Base-by-base conservation (phyloP, 805 yeast genomes). In the Torulaspora quercuum region DNA sequence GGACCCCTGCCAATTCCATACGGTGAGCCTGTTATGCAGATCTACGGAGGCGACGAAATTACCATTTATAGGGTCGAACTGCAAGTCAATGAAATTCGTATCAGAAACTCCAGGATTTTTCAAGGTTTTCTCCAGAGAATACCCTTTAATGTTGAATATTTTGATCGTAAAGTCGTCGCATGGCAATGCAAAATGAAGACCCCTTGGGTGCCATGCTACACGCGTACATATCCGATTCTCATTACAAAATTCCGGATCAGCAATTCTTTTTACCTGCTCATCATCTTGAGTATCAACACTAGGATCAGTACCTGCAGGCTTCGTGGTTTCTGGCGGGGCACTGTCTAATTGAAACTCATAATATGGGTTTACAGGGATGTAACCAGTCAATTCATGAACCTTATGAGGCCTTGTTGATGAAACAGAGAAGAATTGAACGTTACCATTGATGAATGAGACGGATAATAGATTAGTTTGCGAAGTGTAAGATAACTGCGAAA, bases 121-220 rank as follows among this genome's bases (percentile, higher is more conserved):
- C n/a, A 65, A 37, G 1, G 55, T 47, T 17, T 49, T 52, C 14
- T 39, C 13, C 9, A 53, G 33, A 9, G 56, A 48, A 24, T 57
- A 57, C 24, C 55, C 57, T 11, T 50, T 46, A 10, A 58, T 41
- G 7, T 54, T 45, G 32, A 63, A 76, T 0, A 75, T 65, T 34
- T 68, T 68, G 31, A 81, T 67, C 2, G 68, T 61, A 29, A 67
- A 63, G 13, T 69, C 63, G 23, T 67, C 63, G 5, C 81, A 65
- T 2, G 95, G 88, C 12, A 85, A 52, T 2, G 88, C 86, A 31
- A 87, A 65, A n/a, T 67, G 57, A 35, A 74, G 74, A 11, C 95
- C 95, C 35, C 72, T 68, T 2, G 82, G 75, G 39, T 78, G 75
- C 95, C 95, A 87, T 23, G 72, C 74, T 2, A 78, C 70, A 26